Evolutionary conservation across 768 basidiomycete species (phyloP).

Genomic region (Tubosaeta sp.): DNA sequence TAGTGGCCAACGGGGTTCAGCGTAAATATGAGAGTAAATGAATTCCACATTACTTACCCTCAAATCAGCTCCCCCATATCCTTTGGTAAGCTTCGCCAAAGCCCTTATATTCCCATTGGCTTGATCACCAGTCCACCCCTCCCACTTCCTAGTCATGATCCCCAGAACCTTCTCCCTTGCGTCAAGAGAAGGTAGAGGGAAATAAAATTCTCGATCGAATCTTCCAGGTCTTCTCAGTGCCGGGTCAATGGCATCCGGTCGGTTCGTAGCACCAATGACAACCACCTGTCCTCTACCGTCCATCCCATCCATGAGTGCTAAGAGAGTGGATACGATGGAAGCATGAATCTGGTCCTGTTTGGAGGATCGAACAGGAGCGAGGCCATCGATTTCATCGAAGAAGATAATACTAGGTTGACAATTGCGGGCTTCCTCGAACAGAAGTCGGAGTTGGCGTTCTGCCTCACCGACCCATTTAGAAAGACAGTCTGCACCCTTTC

Average conservation of each 20-base stretch:
- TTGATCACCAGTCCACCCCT: constrained; percentile 63
- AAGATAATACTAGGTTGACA: constrained; percentile 97
- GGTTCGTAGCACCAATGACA: constrained; percentile 96
- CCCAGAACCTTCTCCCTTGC: constrained; percentile 84
- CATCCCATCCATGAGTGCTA: constrained; percentile 99
- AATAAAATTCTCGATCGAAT: constrained; percentile 98
- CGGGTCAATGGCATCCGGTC: constrained; percentile 97
- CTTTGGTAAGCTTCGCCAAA: constrained; percentile 87
- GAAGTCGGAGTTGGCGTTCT: constrained; percentile 87
- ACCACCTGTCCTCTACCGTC: constrained; percentile 96
- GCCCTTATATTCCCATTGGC: constrained; percentile 52
- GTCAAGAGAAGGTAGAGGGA: constrained; percentile 79
- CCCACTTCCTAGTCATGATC: constrained; percentile 91
- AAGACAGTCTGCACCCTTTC: constrained; percentile 96
- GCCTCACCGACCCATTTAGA: constrained; percentile 99
- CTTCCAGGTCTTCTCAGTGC: constrained; percentile 90
- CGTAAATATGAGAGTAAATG: constrained; percentile 1
- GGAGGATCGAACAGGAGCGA: constrained; percentile 96
- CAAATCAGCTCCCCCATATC: constrained; percentile 96
- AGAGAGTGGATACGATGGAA: constrained; percentile 90
- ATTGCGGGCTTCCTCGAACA: constrained; percentile 93
- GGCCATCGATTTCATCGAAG: constrained; percentile 98
- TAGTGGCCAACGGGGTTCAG: constrained; percentile 18
- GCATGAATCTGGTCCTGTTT: constrained; percentile 99
- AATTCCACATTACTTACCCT: constrained; percentile 50